phyloP scores from a whole-genome alignment of 2,329 filamentous ascomycete species.

The Aspergillus sp. region DNA sequence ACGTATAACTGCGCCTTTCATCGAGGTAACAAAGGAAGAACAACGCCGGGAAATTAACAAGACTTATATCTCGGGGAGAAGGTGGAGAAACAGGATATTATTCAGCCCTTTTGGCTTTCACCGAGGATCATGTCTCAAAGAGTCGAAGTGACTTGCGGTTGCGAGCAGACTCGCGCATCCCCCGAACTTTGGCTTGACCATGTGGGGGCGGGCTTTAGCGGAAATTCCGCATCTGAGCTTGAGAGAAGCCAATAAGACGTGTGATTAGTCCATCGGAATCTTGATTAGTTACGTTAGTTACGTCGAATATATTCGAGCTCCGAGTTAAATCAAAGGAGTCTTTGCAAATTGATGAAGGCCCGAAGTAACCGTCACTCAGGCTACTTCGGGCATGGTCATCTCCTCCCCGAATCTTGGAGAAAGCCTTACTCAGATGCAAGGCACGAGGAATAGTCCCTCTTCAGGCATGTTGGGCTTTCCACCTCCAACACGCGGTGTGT shows the following conservation, averaged over 20 bases:
- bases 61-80: not conserved
- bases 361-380: not conserved
- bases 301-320: not conserved
- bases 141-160: not conserved
- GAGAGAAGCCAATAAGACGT: not conserved
- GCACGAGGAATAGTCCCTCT: not conserved
- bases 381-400: not conserved
- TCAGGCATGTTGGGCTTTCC: too few relatives aligned
- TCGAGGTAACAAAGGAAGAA: not conserved
- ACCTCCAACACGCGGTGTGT: too few relatives aligned
- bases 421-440: not conserved
- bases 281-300: too few relatives aligned
- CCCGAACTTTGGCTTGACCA: not conserved
- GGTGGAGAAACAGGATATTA: constrained; percentile 1
- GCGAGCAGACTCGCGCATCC: constrained; percentile 1
- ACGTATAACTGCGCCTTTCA: not conserved
- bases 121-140: constrained; percentile 8
- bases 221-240: constrained; percentile 1
- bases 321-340: not conserved
- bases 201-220: not conserved
- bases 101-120: constrained; percentile 1
- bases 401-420: not conserved
- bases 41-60: not conserved
- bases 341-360: not conserved
- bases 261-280: too few relatives aligned